A percentile compares a stretch with the other conserved stretches of the same genome.
phyloP scores from a whole-genome alignment of 768 basidiomycete genomes.

The Calocera viscosa region DNA sequence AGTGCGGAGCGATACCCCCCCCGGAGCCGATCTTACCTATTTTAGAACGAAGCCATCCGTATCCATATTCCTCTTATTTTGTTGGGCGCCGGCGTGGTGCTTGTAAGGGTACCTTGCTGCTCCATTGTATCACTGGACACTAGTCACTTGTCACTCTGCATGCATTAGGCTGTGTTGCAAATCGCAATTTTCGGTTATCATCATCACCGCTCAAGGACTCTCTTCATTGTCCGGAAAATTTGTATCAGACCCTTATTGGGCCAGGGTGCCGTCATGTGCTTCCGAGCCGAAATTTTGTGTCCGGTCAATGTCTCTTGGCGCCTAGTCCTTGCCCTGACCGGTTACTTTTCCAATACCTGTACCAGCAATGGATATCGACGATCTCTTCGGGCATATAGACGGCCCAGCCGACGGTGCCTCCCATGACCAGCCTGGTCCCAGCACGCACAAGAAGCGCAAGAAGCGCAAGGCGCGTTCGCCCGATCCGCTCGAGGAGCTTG shows the following conservation, averaged over 20 bases:
- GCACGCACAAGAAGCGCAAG: slow-evolving; percentile 11
- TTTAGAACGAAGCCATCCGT: not conserved
- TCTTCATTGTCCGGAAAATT: not conserved
- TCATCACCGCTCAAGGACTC: no score
- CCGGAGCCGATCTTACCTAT: not conserved
- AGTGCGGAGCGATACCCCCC: not conserved
- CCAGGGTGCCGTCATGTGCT: not conserved
- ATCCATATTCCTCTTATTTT: not conserved
- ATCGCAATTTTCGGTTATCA: no score
- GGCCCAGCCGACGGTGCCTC: not conserved
- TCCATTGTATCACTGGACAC: not conserved
- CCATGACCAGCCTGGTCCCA: not conserved
- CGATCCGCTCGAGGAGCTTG: not conserved
- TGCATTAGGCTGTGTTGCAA: not conserved
- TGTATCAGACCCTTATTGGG: not conserved
- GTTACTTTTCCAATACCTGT: not conserved
- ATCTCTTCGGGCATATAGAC: not conserved
- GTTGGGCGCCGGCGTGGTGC: not conserved
- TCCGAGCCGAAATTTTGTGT: not conserved
- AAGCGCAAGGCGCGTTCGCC: slow-evolving; percentile 11
- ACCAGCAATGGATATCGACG: slow-evolving; percentile 1
- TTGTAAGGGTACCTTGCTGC: not conserved
- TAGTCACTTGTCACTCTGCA: not conserved
- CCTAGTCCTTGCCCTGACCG: not conserved
- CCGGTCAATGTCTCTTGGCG: not conserved